Base-by-base conservation (phyloP, 176 grass and related monocot genomes). In the maize (Zea mays) region DNA sequence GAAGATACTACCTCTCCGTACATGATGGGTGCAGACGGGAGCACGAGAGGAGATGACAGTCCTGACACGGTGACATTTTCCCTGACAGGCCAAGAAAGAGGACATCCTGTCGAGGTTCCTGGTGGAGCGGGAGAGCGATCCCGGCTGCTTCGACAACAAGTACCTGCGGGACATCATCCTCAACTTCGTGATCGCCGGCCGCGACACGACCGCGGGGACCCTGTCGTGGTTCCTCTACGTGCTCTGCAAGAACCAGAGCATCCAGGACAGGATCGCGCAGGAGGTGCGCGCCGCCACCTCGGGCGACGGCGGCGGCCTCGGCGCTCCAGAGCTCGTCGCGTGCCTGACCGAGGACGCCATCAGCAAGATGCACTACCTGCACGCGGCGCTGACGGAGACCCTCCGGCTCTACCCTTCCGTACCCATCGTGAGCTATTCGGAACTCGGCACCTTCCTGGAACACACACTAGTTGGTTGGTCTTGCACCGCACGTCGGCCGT, bases 91-190 rank as follows among this genome's bases (percentile, higher is more conserved):
- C 43, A 82, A 83, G 64, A 92, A 89, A 44, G 86, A 87, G 83
- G 92, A 92, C 56, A 92, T 96, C 3, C 34, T 96, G 46, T 96
- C 89, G 0, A 85, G 89, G 17, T 95, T 95, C 69, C 69, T 95
- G 5, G 17, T 82, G 7, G 86, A 94, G 75, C 79, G 84, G 55
- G 80, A 82, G 57, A 70, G 65, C 8, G 67, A 83, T 39, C 79
- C 81, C 0, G 54, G 82, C 35, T 81, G 36, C 50, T 84, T 94
- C 27, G 76, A 79, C 77, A 44, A 88, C 63, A 86, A 77, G 57
- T 94, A 94, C 43, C 60, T 94, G 6, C 80, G 92, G 56, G 92
- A 94, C 63, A 91, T 94, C 77, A 89, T 94, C 36, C 63, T 39
- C 38, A 39, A 39, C 38, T 39, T 39, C 38, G 38, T 39, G 38